Percentiles rank a stretch among this genome's conserved stretches.
These are phyloP conservation scores for Salix caprea DNA, from an alignment of 345 rosid genomes.

Conservation along the genomic window DNA sequence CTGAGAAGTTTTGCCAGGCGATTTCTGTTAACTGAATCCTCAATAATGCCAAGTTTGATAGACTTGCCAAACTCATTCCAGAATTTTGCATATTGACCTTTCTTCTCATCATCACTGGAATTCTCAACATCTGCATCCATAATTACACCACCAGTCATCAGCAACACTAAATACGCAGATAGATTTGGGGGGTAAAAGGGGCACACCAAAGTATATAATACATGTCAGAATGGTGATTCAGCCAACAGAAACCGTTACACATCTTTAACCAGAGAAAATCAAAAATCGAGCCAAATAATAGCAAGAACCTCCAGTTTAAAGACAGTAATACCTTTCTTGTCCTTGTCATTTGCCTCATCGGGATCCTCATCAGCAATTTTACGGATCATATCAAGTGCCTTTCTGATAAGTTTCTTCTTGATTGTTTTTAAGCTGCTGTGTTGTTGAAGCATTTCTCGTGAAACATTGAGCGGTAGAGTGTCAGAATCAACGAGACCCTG, in stretches of 20 bases:
- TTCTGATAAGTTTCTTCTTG: constrained; percentile 92
- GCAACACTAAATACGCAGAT: neutral
- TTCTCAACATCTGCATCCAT: constrained; percentile 51
- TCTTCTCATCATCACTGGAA: constrained; percentile 68
- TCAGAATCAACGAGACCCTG: constrained; percentile 99
- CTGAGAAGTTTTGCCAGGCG: constrained; percentile 90
- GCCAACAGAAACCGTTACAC: neutral
- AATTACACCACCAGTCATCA: neutral
- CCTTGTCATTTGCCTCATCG: constrained; percentile 65
- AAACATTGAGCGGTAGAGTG: constrained; percentile 87
- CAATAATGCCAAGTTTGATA: constrained; percentile 88
- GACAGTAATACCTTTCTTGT: constrained; percentile 55
- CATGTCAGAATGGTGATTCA: too few species aligned
- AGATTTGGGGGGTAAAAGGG: neutral
- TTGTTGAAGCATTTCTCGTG: constrained; percentile 97
- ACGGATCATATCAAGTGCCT: constrained; percentile 95
- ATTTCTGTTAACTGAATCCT: constrained; percentile 94
- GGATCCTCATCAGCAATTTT: constrained; percentile 92
- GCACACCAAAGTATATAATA: neutral
- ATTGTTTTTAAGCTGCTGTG: constrained; percentile 94
- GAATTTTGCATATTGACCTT: constrained; percentile 83
- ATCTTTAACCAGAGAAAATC: neutral
- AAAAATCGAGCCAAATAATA: neutral
- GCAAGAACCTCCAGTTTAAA: neutral
- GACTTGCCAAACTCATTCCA: constrained; percentile 99